These are phyloP conservation scores for Orbilia ellipsospora DNA, from an alignment of 2,329 filamentous ascomycete species.

Conservation along the genomic window DNA sequence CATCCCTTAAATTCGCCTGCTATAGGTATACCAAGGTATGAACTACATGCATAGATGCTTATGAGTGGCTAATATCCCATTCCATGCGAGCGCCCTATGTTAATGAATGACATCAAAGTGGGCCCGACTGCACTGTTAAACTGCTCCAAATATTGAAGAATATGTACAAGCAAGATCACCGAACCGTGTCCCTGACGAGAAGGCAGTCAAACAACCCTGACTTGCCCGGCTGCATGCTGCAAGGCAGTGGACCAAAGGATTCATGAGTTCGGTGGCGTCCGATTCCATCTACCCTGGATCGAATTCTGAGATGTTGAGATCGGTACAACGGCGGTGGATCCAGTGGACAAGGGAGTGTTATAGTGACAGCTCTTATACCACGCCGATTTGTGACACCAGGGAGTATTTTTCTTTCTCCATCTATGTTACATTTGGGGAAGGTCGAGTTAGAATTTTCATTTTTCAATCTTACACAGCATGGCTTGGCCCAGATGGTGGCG, in stretches of 20 bases:
- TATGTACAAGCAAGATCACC: too few relatives aligned
- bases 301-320: background rate
- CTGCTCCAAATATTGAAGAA: too few relatives aligned
- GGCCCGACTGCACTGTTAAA: too few relatives aligned
- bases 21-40: too few relatives aligned
- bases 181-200: too few relatives aligned
- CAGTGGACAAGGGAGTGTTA: background rate
- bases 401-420: conserved; percentile 24
- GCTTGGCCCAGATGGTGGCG: too few relatives aligned
- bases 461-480: conserved; percentile 11
- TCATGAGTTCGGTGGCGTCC: background rate
- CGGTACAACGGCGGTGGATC: background rate
- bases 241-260: conserved; percentile 3
- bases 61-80: too few relatives aligned
- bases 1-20: too few relatives aligned
- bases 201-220: too few relatives aligned
- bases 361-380: conserved; percentile 4
- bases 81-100: too few relatives aligned
- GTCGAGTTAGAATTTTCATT: conserved; percentile 8
- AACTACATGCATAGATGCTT: too few relatives aligned
- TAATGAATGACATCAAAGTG: too few relatives aligned
- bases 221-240: background rate
- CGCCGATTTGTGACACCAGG: background rate
- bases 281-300: background rate
- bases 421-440: conserved; percentile 32